Evolutionary conservation across 1,139 yeast genomes (phyloP).

Genomic region (Geotrichum klebahnii): DNA sequence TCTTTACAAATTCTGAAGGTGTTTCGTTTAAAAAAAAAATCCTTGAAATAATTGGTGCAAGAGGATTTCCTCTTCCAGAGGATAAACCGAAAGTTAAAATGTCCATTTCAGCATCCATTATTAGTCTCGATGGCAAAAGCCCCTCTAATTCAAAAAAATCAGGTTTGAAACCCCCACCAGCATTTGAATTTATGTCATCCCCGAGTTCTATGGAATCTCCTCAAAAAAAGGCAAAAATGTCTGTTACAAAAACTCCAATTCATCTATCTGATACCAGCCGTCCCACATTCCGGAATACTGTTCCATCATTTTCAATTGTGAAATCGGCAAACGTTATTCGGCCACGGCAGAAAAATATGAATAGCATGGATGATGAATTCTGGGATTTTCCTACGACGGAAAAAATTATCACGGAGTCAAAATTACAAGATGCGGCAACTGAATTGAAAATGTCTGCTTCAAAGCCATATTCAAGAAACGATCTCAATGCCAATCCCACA

Average conservation of each 20-base stretch:
- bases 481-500: too few species aligned
- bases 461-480: too few species aligned
- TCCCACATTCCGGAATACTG: not conserved
- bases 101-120: slow-evolving; percentile 13
- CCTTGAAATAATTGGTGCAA: slow-evolving; percentile 4
- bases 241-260: slow-evolving; percentile 10
- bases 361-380: slow-evolving; percentile 21
- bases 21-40: not conserved
- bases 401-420: not conserved
- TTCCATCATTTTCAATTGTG: slow-evolving; percentile 12
- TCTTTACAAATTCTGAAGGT: slow-evolving; percentile 8
- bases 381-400: slow-evolving; percentile 19
- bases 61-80: slow-evolving; percentile 18
- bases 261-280: not conserved
- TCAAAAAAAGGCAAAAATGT: slow-evolving; percentile 1
- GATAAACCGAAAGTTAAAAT: slow-evolving; percentile 11
- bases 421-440: too few species aligned
- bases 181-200: not conserved
- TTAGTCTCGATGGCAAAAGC: slow-evolving; percentile 3
- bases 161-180: not conserved
- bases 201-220: slow-evolving; percentile 5
- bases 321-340: not conserved
- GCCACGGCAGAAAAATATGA: not conserved
- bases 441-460: too few species aligned
- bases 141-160: not conserved